A percentile compares a stretch with the other conserved stretches of the same genome.
Conservation (phyloP, 1,139 yeast genomes). For the Diutina sp. region DNA sequence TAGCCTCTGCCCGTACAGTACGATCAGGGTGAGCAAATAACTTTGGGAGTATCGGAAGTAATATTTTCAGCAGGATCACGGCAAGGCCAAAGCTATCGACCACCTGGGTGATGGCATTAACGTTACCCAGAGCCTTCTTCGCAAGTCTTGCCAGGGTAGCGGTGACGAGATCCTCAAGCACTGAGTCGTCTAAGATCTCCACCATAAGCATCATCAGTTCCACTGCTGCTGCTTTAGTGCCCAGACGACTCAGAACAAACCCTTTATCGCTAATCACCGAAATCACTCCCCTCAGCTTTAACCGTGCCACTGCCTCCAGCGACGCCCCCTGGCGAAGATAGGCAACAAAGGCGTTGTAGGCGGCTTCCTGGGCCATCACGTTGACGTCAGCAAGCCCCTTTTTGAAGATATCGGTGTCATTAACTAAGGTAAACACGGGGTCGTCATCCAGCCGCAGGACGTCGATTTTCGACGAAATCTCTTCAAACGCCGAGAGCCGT, state of each 20-base stretch:
- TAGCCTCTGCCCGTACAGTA: slow-evolving; percentile 74
- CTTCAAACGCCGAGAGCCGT: slow-evolving; percentile 69
- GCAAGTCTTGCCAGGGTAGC: slow-evolving; percentile 56
- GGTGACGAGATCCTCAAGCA: slow-evolving; percentile 59
- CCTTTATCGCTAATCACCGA: slow-evolving; percentile 69
- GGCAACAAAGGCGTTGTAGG: slow-evolving; percentile 42
- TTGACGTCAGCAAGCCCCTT: slow-evolving; percentile 63
- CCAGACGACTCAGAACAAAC: slow-evolving; percentile 60
- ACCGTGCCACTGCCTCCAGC: slow-evolving; percentile 15
- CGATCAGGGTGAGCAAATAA: slow-evolving; percentile 80
- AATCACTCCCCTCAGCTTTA: slow-evolving; percentile 32
- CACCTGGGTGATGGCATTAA: slow-evolving; percentile 41
- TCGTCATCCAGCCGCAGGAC: slow-evolving; percentile 43
- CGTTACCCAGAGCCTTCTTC: slow-evolving; percentile 63
- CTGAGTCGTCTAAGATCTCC: slow-evolving; percentile 49
- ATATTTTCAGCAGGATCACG: slow-evolving; percentile 41
- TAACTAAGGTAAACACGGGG: slow-evolving; percentile 28
- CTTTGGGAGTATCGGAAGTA: slow-evolving; percentile 49
- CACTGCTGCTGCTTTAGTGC: slow-evolving; percentile 54
- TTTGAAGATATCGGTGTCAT: slow-evolving; percentile 35
- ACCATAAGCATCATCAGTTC: slow-evolving; percentile 52
- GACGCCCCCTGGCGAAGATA: slow-evolving; percentile 51
- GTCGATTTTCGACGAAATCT: slow-evolving; percentile 40
- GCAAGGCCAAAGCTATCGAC: slow-evolving; percentile 61
- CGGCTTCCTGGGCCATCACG: slow-evolving; percentile 88